A percentile compares a stretch with the other conserved stretches of the same genome.
Conservation (phyloP, 1,284 basidiomycete species). For the Athelia psychrophila region DNA sequence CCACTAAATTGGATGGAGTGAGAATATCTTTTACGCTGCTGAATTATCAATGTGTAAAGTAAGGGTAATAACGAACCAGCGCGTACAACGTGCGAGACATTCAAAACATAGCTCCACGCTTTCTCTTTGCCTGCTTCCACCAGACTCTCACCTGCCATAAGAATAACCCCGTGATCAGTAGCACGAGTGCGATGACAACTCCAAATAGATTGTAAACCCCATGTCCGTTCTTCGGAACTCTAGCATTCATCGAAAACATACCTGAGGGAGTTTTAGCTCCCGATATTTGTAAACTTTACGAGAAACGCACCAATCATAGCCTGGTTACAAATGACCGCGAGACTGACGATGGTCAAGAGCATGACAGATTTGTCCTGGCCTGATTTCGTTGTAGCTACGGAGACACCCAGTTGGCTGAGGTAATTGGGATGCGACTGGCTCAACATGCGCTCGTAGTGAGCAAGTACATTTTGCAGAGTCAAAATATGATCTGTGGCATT, state of each 20-base stretch:
- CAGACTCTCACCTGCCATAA: slow-evolving; percentile 47
- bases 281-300: background rate
- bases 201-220: slow-evolving; percentile 43
- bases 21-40: no score
- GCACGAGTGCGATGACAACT: slow-evolving; percentile 40
- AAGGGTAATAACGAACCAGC: background rate
- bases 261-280: slow-evolving; percentile 39
- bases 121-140: slow-evolving; percentile 54
- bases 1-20: no score
- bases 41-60: no score
- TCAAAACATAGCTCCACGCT: slow-evolving; percentile 22
- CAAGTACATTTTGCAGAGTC: slow-evolving; percentile 81
- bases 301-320: slow-evolving; percentile 54
- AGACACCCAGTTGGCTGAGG: slow-evolving; percentile 71
- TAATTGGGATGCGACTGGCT: slow-evolving; percentile 88
- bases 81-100: background rate
- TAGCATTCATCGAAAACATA: slow-evolving; percentile 61
- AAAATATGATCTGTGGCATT: slow-evolving; percentile 79
- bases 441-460: slow-evolving; percentile 88
- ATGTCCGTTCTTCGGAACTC: slow-evolving; percentile 34
- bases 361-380: slow-evolving; percentile 69
- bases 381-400: slow-evolving; percentile 57
- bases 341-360: slow-evolving; percentile 62
- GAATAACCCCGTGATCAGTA: slow-evolving; percentile 39
- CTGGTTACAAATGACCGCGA: slow-evolving; percentile 71